These are phyloP conservation scores for Ormosia semicastrata DNA, from an alignment of 306 rosid genomes.

Conservation along the genomic window DNA sequence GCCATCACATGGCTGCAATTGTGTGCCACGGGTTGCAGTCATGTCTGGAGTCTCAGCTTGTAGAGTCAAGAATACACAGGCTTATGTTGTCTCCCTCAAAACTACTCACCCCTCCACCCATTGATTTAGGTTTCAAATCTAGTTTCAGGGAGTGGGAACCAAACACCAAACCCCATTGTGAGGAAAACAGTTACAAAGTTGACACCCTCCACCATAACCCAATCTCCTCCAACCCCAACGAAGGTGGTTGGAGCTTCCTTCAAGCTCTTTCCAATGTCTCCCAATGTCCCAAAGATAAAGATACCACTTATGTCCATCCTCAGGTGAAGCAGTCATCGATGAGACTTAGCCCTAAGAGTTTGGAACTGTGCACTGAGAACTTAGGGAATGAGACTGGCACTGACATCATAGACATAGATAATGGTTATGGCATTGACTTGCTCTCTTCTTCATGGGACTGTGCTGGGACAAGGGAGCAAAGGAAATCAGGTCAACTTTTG, in stretches of 20 bases:
- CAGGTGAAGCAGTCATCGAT: conserved; percentile 36
- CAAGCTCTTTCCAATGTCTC: conserved; percentile 44
- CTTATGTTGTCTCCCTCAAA: conserved; percentile 42
- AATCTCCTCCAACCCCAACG: background rate
- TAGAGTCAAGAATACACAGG: conserved; percentile 57
- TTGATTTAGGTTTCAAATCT: conserved; percentile 40
- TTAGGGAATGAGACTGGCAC: conserved; percentile 86
- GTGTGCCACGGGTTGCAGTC: conserved; percentile 58
- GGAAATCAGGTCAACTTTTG: conserved; percentile 23
- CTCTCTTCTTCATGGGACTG: background rate
- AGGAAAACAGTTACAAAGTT: background rate
- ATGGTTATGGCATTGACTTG: conserved; percentile 35
- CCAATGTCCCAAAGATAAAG: conserved; percentile 12
- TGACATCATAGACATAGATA: conserved; percentile 47
- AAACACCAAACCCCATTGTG: conserved; percentile 21
- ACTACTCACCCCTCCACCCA: conserved; percentile 37
- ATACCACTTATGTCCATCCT: conserved; percentile 50
- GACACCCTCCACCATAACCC: background rate
- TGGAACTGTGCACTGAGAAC: conserved; percentile 81
- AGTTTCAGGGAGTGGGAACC: conserved; percentile 35
- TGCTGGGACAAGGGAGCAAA: conserved; percentile 17
- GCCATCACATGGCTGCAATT: conserved; percentile 61
- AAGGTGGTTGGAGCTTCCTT: conserved; percentile 57
- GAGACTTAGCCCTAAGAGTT: conserved; percentile 60
- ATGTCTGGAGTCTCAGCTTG: conserved; percentile 53